Evolutionary conservation across 345 rosid species (phyloP).

Genomic region (Ailanthus altissimus): DNA sequence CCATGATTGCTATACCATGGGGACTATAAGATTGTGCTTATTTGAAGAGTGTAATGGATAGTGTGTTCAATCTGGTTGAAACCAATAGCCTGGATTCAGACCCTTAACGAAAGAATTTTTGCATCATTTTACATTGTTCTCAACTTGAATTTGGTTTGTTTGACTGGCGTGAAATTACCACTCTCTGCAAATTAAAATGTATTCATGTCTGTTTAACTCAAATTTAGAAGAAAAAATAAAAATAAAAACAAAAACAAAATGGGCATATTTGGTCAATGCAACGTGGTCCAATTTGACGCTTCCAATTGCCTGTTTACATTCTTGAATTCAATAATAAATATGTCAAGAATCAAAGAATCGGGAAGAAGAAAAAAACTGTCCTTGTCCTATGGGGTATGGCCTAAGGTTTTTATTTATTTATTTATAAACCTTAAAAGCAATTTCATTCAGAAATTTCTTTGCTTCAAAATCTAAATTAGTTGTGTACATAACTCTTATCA

Average conservation of each 20-base stretch:
- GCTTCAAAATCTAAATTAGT: too few relatives aligned
- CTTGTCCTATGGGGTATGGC: background rate
- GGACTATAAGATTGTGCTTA: background rate
- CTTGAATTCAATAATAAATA: background rate
- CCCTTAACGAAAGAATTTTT: background rate
- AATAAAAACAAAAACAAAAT: too few relatives aligned
- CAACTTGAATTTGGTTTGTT: background rate
- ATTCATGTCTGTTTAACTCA: background rate
- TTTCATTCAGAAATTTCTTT: too few relatives aligned
- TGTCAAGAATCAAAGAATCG: background rate
- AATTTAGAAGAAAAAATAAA: background rate
- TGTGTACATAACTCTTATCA: too few relatives aligned
- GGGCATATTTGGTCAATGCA: background rate
- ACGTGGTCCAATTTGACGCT: background rate
- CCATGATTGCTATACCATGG: background rate
- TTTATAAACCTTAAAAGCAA: too few relatives aligned
- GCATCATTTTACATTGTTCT: background rate
- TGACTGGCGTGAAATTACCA: background rate
- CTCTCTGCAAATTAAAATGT: background rate
- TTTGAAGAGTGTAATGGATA: background rate
- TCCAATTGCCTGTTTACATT: background rate
- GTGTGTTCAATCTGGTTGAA: background rate
- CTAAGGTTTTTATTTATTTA: background rate
- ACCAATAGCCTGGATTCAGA: background rate
- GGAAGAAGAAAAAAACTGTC: too few relatives aligned